Base-by-base conservation (phyloP, 2,329 filamentous ascomycete genomes). In the Alternaria arbusti region DNA sequence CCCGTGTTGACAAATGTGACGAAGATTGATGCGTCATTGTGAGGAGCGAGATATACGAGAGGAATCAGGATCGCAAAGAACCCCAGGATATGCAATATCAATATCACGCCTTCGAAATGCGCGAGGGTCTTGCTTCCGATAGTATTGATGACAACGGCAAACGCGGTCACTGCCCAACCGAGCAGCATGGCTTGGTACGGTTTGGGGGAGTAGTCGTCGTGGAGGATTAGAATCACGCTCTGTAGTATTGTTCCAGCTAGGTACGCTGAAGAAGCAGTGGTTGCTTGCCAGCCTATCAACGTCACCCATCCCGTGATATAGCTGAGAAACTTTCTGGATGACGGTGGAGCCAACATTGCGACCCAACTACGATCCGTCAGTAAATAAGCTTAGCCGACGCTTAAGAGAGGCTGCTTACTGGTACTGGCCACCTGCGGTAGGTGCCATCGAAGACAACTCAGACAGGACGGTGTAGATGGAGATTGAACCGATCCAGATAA, bases 171-270 rank as follows among this genome's bases (percentile, higher is more conserved):
- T 0, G 80, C 82, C 65, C 80, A 84, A 47, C 80, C 78, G 1
- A 85, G 67, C 2, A 86, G 73, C 1, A 82, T 85, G 1, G 75
- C 81, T 50, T 86, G 84, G 81, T 82, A 86, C 15, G 70, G 64
- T 52, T 82, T 63, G 0, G 71, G 63, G 52, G 81, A 80, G 36
- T 69, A 70, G 6, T 28, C 17, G 0, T 65, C 43, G 32, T 66
- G 15, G 17, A 44, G 55, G 6, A 67, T 32, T 2, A 56, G 17
- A 3, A 63, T 57, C 2, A 63, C 36, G 13, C 57, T 65, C n/a
- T 63, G 54, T 8, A 70, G 56, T 4, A 68, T 40, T 8, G 54
- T 59, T 20, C 56, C 47, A 11, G 25, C 47, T 6, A 69, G 44
- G 22, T 49, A 67, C 0, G 61, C 61, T 0, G 56, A 60, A 4